Conservation (phyloP, 345 rosid species). For the Jatropha curcas region DNA sequence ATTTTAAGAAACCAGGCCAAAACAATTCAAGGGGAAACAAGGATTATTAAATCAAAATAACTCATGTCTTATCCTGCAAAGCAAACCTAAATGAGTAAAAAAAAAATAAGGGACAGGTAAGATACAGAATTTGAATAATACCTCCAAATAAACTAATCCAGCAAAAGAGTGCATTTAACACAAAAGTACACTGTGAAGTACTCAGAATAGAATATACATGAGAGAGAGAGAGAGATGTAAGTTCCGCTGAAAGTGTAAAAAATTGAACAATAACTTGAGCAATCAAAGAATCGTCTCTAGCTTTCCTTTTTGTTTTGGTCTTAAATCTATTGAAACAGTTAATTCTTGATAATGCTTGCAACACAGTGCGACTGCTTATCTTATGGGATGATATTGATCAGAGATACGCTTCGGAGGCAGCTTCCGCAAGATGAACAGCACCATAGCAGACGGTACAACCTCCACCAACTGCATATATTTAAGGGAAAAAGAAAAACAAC, state of each 20-base stretch:
- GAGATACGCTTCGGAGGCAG: constrained; percentile 77
- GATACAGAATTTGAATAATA: background rate
- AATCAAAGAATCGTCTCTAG: background rate
- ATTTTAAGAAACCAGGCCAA: background rate
- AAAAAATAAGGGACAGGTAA: too few species aligned
- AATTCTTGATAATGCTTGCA: background rate
- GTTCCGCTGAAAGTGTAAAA: background rate
- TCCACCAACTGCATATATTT: constrained; percentile 56
- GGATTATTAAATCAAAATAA: background rate
- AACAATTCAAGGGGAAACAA: background rate
- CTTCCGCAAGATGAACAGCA: constrained; percentile 70
- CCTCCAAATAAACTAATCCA: background rate
- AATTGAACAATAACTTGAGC: background rate
- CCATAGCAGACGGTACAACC: constrained; percentile 73
- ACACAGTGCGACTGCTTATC: constrained; percentile 26
- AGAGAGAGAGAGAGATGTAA: background rate
- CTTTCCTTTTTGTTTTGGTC: too few species aligned
- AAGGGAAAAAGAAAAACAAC: background rate
- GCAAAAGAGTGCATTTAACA: background rate
- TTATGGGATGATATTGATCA: constrained; percentile 66
- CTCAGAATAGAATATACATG: constrained; percentile 5
- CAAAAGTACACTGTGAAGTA: background rate
- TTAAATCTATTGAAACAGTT: background rate
- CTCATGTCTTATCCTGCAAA: background rate
- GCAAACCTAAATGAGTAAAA: background rate